These are phyloP conservation scores for Solanum pennellii DNA, from an alignment of 257 asterid species.

Conservation along the genomic window DNA sequence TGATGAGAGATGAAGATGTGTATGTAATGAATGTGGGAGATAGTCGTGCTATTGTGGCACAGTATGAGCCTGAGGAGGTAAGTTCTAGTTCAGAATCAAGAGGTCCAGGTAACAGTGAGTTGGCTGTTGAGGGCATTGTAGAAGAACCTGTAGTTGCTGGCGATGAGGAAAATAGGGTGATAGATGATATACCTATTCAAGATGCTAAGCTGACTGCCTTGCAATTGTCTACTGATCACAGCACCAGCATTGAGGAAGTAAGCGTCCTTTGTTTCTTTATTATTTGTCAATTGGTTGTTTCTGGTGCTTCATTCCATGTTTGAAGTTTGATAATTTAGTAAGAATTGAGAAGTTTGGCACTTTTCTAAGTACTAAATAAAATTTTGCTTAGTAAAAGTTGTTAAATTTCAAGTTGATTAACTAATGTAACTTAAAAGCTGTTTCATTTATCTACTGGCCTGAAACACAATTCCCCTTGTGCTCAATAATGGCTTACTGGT, in stretches of 20 bases:
- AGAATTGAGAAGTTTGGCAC: neutral
- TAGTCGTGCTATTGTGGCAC: conserved; percentile 19
- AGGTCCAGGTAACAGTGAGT: neutral
- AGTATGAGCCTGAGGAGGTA: conserved; percentile 2
- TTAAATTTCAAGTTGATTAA: neutral
- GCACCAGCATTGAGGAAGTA: conserved; percentile 16
- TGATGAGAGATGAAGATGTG: conserved; percentile 17
- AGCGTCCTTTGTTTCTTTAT: neutral
- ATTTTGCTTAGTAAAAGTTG: neutral
- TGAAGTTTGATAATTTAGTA: neutral
- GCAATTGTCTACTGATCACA: conserved; percentile 12
- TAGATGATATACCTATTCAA: neutral
- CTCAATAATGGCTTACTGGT: neutral
- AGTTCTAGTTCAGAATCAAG: conserved; percentile 1
- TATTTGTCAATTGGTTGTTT: neutral
- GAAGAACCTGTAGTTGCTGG: neutral
- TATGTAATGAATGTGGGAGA: conserved; percentile 19
- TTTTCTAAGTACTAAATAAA: neutral
- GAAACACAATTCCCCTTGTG: neutral
- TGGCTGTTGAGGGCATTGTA: conserved; percentile 1
- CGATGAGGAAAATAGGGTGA: neutral
- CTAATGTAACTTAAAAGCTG: neutral
- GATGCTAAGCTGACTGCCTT: conserved; percentile 5
- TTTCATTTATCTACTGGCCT: neutral
- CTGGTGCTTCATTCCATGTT: neutral